Percentiles rank a stretch among this genome's conserved stretches.
Evolutionary conservation across 805 yeast genomes (phyloP).

Genomic region (Danielozyma ontarioensis): DNA sequence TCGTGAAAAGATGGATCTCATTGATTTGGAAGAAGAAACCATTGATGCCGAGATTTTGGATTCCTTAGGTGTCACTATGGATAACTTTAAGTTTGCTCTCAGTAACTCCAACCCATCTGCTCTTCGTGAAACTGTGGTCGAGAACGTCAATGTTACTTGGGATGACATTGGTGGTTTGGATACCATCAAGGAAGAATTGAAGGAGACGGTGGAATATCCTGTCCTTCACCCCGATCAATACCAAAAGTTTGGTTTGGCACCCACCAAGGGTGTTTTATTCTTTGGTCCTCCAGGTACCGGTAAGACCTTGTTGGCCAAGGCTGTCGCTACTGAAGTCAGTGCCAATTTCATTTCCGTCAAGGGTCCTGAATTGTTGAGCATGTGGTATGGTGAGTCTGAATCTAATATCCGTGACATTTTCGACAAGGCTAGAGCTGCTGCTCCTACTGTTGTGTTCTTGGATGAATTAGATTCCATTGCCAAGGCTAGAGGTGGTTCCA

Average conservation of each 20-base stretch:
- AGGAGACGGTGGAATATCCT: conserved; percentile 98
- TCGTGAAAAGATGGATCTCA: conserved; percentile 98
- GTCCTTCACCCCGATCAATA: conserved; percentile 98
- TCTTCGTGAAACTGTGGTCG: conserved; percentile 98
- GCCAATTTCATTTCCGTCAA: conserved; percentile 97
- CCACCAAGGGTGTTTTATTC: conserved; percentile 96
- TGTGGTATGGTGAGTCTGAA: conserved; percentile 99
- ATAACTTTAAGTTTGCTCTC: conserved; percentile 94
- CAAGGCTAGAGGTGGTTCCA: conserved; percentile 83
- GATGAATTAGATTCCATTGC: conserved; percentile 99
- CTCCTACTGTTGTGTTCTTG: conserved; percentile 97
- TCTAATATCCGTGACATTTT: conserved; percentile 96
- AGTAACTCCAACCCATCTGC: conserved; percentile 99
- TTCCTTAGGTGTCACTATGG: conserved; percentile 97
- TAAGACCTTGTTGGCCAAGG: conserved; percentile 96
- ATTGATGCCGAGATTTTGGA: conserved; percentile 96
- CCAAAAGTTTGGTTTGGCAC: conserved; percentile 95
- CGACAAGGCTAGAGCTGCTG: conserved; percentile 98
- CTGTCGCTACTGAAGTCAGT: conserved; percentile 98
- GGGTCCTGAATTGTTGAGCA: conserved; percentile 94
- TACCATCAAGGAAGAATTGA: conserved; percentile 90
- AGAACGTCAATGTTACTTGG: conserved; percentile 98
- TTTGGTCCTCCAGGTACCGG: conserved; percentile 99
- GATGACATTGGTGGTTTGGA: conserved; percentile 99
- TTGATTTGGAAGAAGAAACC: conserved; percentile 92